These are phyloP conservation scores for Cylindrotheca closterium DNA, from an alignment of 108 stramenopile species.

Conservation along the genomic window DNA sequence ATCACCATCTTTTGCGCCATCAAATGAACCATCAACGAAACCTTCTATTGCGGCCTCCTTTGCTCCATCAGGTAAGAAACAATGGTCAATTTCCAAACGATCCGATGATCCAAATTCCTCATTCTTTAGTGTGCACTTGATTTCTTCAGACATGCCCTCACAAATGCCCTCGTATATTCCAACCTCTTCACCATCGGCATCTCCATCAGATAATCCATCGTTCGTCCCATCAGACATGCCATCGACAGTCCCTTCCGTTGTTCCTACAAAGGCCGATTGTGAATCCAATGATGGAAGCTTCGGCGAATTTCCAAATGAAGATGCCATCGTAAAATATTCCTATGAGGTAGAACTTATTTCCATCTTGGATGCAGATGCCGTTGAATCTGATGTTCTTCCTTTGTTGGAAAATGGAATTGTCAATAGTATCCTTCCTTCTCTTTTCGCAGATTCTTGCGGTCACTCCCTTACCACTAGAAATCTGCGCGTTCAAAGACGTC, in stretches of 20 bases:
- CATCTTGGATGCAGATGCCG: not conserved
- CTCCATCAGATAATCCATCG: slow-evolving; percentile 7
- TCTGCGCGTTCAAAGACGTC: slow-evolving; percentile 11
- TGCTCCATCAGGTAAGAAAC: slow-evolving; percentile 4
- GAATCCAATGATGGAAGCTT: slow-evolving; percentile 19
- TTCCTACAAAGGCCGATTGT: slow-evolving; percentile 9
- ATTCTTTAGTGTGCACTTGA: not conserved
- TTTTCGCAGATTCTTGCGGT: slow-evolving; percentile 19
- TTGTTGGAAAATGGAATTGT: slow-evolving; percentile 24
- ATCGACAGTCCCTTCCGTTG: slow-evolving; percentile 5
- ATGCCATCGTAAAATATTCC: slow-evolving; percentile 9
- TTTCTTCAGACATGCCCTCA: not conserved
- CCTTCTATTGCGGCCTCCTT: not conserved
- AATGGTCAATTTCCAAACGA: not conserved
- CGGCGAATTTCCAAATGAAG: slow-evolving; percentile 13
- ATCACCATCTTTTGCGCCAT: slow-evolving; percentile 3
- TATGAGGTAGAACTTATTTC: slow-evolving; percentile 29
- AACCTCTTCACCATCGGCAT: slow-evolving; percentile 4
- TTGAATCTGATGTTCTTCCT: slow-evolving; percentile 17
- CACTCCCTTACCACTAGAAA: slow-evolving; percentile 3
- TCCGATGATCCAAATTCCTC: no score
- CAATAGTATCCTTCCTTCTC: slow-evolving; percentile 24
- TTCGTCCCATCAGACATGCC: not conserved
- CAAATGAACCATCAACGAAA: not conserved
- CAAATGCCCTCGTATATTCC: not conserved